These are phyloP conservation scores for Amylostereum chailletii DNA, from an alignment of 1,284 basidiomycete species.

Conservation along the genomic window DNA sequence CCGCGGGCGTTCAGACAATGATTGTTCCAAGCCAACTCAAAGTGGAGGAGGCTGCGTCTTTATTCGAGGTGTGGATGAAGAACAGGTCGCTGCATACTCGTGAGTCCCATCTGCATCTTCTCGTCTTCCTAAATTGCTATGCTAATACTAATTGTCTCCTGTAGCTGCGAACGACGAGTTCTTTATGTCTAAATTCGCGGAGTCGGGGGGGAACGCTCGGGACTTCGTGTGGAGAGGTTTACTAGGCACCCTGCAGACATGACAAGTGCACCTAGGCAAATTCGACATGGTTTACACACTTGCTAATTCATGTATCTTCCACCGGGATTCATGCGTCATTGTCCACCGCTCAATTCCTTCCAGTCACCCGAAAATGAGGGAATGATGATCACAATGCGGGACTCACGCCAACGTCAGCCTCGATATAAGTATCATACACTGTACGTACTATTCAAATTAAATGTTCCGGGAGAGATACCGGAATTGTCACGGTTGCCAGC, in stretches of 20 bases:
- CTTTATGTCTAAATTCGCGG: slow-evolving; percentile 66
- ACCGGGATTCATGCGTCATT: too few species aligned
- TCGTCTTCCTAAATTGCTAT: neutral
- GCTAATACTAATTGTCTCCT: slow-evolving; percentile 2
- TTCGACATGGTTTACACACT: too few species aligned
- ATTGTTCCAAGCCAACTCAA: slow-evolving; percentile 50
- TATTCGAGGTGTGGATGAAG: slow-evolving; percentile 67
- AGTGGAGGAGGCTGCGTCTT: slow-evolving; percentile 51
- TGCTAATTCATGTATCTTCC: too few species aligned
- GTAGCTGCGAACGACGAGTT: slow-evolving; percentile 50
- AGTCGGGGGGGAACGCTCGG: slow-evolving; percentile 64
- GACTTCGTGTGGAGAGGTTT: slow-evolving; percentile 71
- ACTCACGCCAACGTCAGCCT: too few species aligned
- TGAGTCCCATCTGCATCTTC: slow-evolving; percentile 20
- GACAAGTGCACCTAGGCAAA: neutral
- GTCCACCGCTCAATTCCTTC: too few species aligned
- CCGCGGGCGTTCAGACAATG: slow-evolving; percentile 44
- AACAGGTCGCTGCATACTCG: slow-evolving; percentile 40
- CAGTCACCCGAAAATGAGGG: too few species aligned
- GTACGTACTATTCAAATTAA: too few species aligned
- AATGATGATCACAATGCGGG: too few species aligned
- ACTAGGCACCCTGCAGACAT: slow-evolving; percentile 28
- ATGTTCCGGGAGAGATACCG: too few species aligned
- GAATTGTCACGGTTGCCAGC: slow-evolving; percentile 14
- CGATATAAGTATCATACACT: too few species aligned